A percentile compares a stretch with the other conserved stretches of the same genome.
These are phyloP conservation scores for Thelephora terrestris DNA, from an alignment of 1,284 basidiomycete species.

Conservation along the genomic window DNA sequence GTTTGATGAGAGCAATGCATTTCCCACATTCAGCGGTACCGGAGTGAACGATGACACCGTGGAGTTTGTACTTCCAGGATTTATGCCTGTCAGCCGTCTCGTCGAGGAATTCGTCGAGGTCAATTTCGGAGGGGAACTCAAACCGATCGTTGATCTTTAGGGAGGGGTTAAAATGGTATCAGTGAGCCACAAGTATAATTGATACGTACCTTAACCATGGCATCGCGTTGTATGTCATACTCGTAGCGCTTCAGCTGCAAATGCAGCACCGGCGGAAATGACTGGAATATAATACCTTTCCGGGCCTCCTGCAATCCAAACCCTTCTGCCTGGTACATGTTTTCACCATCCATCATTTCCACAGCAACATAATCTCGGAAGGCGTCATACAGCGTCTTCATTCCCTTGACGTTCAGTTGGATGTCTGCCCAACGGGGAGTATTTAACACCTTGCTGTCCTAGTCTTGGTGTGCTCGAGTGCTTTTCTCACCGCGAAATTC, in stretches of 20 bases:
- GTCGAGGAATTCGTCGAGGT: slow-evolving; percentile 89
- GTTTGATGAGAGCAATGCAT: slow-evolving; percentile 99
- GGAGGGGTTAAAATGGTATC: slow-evolving; percentile 2
- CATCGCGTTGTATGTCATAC: slow-evolving; percentile 97
- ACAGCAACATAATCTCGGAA: slow-evolving; percentile 98
- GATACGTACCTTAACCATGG: slow-evolving; percentile 83
- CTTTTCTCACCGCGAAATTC: slow-evolving; percentile 83
- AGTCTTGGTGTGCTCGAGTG: background rate
- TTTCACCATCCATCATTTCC: slow-evolving; percentile 97
- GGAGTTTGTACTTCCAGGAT: slow-evolving; percentile 90
- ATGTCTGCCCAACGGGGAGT: slow-evolving; percentile 57
- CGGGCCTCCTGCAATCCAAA: slow-evolving; percentile 95
- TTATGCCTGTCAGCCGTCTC: slow-evolving; percentile 72
- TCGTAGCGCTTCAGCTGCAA: slow-evolving; percentile 98
- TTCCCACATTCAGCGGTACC: slow-evolving; percentile 98
- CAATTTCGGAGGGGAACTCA: slow-evolving; percentile 98
- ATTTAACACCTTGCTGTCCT: background rate
- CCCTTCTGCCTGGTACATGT: slow-evolving; percentile 98
- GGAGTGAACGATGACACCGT: slow-evolving; percentile 97
- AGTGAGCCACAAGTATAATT: background rate
- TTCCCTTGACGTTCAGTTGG: slow-evolving; percentile 97
- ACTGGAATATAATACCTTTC: slow-evolving; percentile 98
- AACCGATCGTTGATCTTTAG: slow-evolving; percentile 97
- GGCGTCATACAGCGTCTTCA: slow-evolving; percentile 93
- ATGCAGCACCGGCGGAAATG: slow-evolving; percentile 99